Evolutionary conservation across 129 eudicot genomes (phyloP), one percentile per base, ranked within the genome.

Genomic region (Arctium minus): DNA sequence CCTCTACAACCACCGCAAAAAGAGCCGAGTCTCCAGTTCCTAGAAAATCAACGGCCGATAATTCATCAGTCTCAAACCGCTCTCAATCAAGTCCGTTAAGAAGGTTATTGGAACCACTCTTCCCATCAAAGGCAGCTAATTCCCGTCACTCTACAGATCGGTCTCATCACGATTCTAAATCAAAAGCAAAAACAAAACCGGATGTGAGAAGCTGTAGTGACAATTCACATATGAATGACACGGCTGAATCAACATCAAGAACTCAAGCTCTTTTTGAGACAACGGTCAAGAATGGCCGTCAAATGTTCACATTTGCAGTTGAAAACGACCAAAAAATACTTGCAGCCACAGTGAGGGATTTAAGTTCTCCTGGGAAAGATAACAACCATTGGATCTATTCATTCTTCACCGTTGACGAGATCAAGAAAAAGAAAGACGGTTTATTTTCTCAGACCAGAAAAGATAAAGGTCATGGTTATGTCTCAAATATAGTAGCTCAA

Each of bases 71-170:
- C 56, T 75, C 80, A 8, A 73, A 70, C 30, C 87, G 88, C 60
- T 74, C 89, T 42, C 85, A 85, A 31, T 86, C 94, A 39, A 92
- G 97, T 86, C 97, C 94, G 8, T 64, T 92, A 73, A 92, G 94
- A 86, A 87, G 97, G 81, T 83, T 92, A 74, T 79, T 92, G 8
- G 91, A 92, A 27, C 97, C 97, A 81, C 69, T 92, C 6, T 80
- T 88, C 50, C 86, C 80, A 70, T 79, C 89, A 50, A 89, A 89
- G 67, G 79, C 88, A 65, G 46, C 88, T 6, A 86, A 83, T 53
- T 77, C 81, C 5, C 80, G 71, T 40, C 82, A 83, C 29, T n/a
- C 18, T 60, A 44, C 80, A 11, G 85, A 48, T 70, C 60, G 62
- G 32, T 69, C 83, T 9, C 40, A 42, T 62, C 77, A 76, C 38